Conservation (phyloP, 176 grass and related monocot genomes). For the Musa itinerans region DNA sequence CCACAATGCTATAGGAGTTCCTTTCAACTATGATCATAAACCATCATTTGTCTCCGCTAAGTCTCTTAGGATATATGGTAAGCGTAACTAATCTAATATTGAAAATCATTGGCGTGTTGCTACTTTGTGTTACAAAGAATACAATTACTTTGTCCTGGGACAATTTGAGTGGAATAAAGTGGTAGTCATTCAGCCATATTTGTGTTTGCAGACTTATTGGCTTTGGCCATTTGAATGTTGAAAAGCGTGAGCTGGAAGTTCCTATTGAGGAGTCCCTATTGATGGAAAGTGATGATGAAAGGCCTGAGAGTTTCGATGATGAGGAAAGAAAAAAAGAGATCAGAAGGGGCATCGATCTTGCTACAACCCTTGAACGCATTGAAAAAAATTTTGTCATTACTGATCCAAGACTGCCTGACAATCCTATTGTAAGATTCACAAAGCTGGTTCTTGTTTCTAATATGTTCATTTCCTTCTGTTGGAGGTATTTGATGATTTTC, state of each 20-base stretch:
- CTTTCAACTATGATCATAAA: too few species aligned
- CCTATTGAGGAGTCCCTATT: constrained; percentile 41
- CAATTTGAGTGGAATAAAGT: too few species aligned
- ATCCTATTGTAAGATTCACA: constrained; percentile 19
- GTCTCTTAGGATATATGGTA: too few species aligned
- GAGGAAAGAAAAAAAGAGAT: constrained; percentile 75
- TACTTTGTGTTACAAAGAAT: too few species aligned
- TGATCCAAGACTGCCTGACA: constrained; percentile 20
- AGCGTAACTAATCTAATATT: too few species aligned
- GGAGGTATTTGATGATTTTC: not conserved
- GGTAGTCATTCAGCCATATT: too few species aligned
- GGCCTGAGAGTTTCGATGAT: constrained; percentile 72
- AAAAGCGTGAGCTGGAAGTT: constrained; percentile 43
- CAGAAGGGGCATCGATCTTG: constrained; percentile 94
- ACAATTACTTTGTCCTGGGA: too few species aligned
- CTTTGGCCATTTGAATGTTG: constrained; percentile 33
- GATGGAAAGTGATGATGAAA: constrained; percentile 76
- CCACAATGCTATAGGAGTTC: too few species aligned
- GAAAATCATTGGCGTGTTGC: too few species aligned
- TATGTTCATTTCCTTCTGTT: not conserved
- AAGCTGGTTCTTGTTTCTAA: not conserved
- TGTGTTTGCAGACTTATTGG: constrained; percentile 40
- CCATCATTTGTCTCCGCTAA: too few species aligned
- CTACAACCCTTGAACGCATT: constrained; percentile 91
- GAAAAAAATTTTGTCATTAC: constrained; percentile 24